Evolutionary conservation across 345 rosid genomes (phyloP).

Genomic region (Pseudoturritis turrita): DNA sequence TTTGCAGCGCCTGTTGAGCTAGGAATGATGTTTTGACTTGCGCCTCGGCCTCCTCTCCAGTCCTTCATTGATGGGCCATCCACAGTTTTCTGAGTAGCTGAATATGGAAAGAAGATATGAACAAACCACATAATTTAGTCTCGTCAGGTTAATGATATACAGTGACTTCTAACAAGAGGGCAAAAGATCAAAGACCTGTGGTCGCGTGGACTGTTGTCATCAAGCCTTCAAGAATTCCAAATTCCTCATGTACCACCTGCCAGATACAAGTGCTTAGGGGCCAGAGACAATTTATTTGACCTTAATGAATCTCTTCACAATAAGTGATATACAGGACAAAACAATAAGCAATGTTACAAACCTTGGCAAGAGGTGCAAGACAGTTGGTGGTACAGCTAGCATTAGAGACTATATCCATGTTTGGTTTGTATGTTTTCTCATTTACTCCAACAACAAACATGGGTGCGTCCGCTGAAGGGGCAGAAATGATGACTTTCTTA

Average conservation of each 20-base stretch:
- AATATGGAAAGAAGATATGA: conserved; percentile 19
- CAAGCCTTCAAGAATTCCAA: too few relatives aligned
- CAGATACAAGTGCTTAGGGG: background rate
- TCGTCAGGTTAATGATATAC: background rate
- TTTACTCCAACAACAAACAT: conserved; percentile 98
- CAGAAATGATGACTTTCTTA: conserved; percentile 87
- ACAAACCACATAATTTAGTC: background rate
- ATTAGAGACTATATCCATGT: conserved; percentile 89
- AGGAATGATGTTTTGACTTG: conserved; percentile 93
- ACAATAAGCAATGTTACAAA: conserved; percentile 19
- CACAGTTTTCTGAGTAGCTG: conserved; percentile 95
- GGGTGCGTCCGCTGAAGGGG: conserved; percentile 97
- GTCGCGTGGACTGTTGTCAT: conserved; percentile 99
- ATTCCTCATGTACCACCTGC: conserved; percentile 93
- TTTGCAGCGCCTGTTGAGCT: conserved; percentile 98
- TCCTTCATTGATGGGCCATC: conserved; percentile 98
- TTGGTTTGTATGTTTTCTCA: conserved; percentile 68
- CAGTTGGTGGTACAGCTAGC: conserved; percentile 99
- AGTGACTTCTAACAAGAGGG: background rate
- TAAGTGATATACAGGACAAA: background rate
- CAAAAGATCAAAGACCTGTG: conserved; percentile 51
- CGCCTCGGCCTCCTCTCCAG: conserved; percentile 99
- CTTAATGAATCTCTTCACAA: background rate
- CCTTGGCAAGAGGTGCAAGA: conserved; percentile 99
- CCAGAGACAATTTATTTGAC: background rate